Evolutionary conservation across 352 stramenopile species (phyloP), one percentile per base, ranked within the genome.

Genomic region (Albugo candida): DNA sequence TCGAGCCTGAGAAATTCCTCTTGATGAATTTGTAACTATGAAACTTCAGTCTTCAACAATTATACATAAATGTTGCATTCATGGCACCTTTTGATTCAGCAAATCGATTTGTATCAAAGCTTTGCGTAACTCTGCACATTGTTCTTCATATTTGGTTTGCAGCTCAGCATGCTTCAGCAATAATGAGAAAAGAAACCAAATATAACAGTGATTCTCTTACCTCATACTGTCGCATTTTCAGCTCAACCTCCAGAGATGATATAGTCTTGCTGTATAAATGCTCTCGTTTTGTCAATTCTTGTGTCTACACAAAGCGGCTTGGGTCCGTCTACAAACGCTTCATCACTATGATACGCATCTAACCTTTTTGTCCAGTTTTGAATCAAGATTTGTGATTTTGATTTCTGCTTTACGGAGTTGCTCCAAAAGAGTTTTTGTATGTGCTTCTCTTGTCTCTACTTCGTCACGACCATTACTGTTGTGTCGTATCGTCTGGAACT

Each of bases 161-260:
- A 87, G 42, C 34, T 31, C 24, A 8, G 24, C 8, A 31, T 87
- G 75, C 38, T 54, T 78, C 48, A 81, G 65, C 68, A 78, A 43
- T 5, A 27, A 14, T 10, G 5, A 27, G 40, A 44, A 2, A 35
- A 19, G 19, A 56, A 48, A 20, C 17, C 14, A 13, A 48, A 12
- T 31, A 13, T 16, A 31, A 16, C 12, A 35, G 13, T 48, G 14
- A 18, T 24, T 17, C 5, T 36, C 21, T 24, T 36, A 72, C 68
- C 64, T 87, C 75, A 51, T 84, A 87, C 47, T 81, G 68, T 49
- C 67, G 72, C 65, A 87, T 84, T 51, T 84, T 87, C 24, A 87
- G 50, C 20, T 87, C 69, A 41, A 71, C 82, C 21, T 69, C 67
- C 0, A 64, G 36, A 5, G 56, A 52, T 35, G 75, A 62, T 11